Conservation (phyloP, 495 filamentous ascomycete species). For the Penicillium soppii region DNA sequence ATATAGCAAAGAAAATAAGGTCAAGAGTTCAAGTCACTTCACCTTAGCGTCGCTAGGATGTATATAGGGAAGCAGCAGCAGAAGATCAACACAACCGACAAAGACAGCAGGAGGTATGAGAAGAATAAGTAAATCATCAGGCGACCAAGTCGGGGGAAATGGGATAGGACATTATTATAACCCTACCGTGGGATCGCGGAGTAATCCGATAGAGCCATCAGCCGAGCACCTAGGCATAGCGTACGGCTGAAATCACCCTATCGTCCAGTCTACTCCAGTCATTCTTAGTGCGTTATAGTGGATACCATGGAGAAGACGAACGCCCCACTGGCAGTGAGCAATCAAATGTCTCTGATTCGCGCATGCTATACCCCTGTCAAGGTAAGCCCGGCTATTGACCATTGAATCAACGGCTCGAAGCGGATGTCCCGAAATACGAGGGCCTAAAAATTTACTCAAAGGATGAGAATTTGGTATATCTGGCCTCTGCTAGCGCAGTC, state of each 20-base stretch:
- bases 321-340: slow-evolving; percentile 19
- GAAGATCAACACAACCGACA: not conserved
- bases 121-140: slow-evolving; percentile 4
- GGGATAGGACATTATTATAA: slow-evolving; percentile 14
- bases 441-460: not conserved
- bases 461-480: too few relatives aligned
- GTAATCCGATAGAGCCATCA: slow-evolving; percentile 8
- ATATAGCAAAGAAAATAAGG: not conserved
- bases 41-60: not conserved
- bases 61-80: slow-evolving; percentile 1
- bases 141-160: slow-evolving; percentile 16
- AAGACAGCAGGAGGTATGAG: not conserved
- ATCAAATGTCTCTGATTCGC: slow-evolving; percentile 17
- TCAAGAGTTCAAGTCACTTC: not conserved
- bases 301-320: slow-evolving; percentile 8
- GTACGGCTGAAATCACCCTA: slow-evolving; percentile 17
- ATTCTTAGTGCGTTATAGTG: slow-evolving; percentile 4
- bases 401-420: not conserved
- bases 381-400: not conserved
- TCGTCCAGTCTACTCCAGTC: slow-evolving; percentile 6
- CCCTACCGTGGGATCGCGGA: slow-evolving; percentile 2
- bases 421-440: not conserved
- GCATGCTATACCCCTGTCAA: slow-evolving; percentile 12
- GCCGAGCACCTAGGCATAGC: slow-evolving; percentile 8
- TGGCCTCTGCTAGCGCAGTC: not conserved